Percentiles rank a stretch among this genome's conserved stretches.
Evolutionary conservation across 1,139 yeast genomes (phyloP).

Genomic region (Geotrichum carabidarum): DNA sequence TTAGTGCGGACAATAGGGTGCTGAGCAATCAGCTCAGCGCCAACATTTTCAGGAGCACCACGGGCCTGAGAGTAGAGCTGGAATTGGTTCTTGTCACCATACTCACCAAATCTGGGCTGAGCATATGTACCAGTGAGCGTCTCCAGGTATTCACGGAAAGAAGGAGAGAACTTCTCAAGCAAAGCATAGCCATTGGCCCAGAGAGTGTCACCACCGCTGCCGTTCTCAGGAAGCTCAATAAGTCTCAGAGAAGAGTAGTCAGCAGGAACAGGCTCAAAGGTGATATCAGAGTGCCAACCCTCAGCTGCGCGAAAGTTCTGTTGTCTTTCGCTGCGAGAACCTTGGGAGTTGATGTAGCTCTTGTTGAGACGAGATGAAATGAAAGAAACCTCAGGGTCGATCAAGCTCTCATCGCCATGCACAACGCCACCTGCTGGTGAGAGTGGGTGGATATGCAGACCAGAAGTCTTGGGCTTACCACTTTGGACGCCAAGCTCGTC

Average conservation of each 20-base stretch:
- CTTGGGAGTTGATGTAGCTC: conserved; percentile 21
- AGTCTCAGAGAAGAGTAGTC: conserved; percentile 44
- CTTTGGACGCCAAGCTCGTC: conserved; percentile 58
- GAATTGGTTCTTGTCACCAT: conserved; percentile 38
- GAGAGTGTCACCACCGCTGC: conserved; percentile 45
- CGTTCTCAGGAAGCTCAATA: conserved; percentile 39
- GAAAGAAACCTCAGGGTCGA: conserved; percentile 24
- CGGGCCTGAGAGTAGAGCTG: conserved; percentile 37
- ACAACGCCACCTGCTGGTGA: conserved; percentile 34
- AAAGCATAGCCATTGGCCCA: conserved; percentile 48
- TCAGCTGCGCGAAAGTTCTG: conserved; percentile 1
- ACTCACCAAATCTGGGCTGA: conserved; percentile 34
- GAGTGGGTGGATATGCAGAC: conserved; percentile 46
- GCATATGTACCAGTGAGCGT: conserved; percentile 35
- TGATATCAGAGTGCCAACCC: conserved; percentile 47
- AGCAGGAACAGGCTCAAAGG: conserved; percentile 46
- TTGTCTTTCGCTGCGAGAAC: conserved; percentile 8
- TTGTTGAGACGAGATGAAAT: conserved; percentile 28
- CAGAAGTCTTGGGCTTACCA: conserved; percentile 62
- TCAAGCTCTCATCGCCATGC: conserved; percentile 21
- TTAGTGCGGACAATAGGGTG: conserved; percentile 47
- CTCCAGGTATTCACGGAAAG: conserved; percentile 42
- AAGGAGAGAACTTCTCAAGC: conserved; percentile 44
- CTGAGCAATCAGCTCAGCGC: conserved; percentile 33
- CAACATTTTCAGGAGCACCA: conserved; percentile 37